These are phyloP conservation scores for Hypericum androsaemum DNA, from an alignment of 345 rosid species.

Conservation along the genomic window DNA sequence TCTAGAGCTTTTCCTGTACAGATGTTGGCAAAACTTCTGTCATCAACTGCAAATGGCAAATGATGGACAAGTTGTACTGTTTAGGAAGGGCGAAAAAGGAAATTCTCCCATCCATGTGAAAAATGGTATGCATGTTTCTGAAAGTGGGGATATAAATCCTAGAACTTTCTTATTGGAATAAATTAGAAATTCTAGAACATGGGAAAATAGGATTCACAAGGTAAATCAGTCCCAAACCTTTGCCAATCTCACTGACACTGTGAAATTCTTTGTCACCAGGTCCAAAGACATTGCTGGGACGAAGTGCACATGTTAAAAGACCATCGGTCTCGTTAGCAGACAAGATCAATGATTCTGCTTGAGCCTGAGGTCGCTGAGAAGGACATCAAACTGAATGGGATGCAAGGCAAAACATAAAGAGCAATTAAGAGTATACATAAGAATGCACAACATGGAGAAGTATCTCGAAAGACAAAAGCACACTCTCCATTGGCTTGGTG, in stretches of 20 bases:
- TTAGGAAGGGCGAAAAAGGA: not conserved
- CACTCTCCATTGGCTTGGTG: conserved; percentile 56
- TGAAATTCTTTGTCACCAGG: conserved; percentile 61
- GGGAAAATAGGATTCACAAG: conserved; percentile 4
- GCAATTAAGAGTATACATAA: conserved; percentile 7
- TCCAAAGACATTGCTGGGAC: conserved; percentile 86
- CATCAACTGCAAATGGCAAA: not conserved
- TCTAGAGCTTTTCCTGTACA: conserved; percentile 72
- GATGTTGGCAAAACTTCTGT: conserved; percentile 40
- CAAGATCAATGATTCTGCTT: conserved; percentile 70
- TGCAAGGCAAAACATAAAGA: conserved; percentile 11
- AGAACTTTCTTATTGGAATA: not conserved
- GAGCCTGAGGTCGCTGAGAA: conserved; percentile 78
- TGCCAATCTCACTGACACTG: conserved; percentile 65
- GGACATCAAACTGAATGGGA: conserved; percentile 59
- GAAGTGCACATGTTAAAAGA: conserved; percentile 79
- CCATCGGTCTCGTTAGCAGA: conserved; percentile 67
- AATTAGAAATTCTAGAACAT: not conserved
- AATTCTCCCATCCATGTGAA: not conserved
- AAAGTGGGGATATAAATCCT: too few relatives aligned
- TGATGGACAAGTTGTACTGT: not conserved
- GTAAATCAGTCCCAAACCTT: conserved; percentile 45
- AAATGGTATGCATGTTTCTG: too few relatives aligned
- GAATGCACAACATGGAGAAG: not conserved
- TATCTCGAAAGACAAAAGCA: conserved; percentile 10